Evolutionary conservation across 2,329 filamentous ascomycete genomes (phyloP).

Genomic region (Trichoderma arundinaceum): DNA sequence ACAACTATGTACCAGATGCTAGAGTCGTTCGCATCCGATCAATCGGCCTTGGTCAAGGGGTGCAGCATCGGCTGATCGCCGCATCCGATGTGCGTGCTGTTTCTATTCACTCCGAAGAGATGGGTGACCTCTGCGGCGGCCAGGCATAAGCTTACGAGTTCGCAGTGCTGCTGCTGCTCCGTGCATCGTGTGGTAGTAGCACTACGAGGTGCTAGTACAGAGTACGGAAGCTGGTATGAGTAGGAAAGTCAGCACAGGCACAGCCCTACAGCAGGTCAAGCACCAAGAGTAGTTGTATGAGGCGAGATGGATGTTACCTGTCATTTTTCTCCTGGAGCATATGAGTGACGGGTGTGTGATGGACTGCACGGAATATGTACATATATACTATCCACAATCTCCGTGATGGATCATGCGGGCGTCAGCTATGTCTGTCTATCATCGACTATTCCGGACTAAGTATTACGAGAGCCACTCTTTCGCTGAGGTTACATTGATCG

Average conservation of each 20-base stretch:
- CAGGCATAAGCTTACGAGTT: slow-evolving; percentile 19
- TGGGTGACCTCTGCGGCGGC: slow-evolving; percentile 11
- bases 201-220: not conserved
- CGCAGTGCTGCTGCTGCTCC: slow-evolving; percentile 13
- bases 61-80: slow-evolving; percentile 9
- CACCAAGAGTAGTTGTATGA: not conserved
- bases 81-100: not conserved
- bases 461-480: not conserved
- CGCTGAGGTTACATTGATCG: not conserved
- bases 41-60: not conserved
- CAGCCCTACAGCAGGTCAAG: slow-evolving; percentile 19
- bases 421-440: not conserved
- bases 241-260: slow-evolving; percentile 7
- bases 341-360: slow-evolving; percentile 16
- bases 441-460: not conserved
- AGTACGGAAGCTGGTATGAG: not conserved
- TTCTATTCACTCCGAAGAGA: not conserved
- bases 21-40: not conserved
- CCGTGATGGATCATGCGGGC: slow-evolving; percentile 3
- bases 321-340: not conserved
- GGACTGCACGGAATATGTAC: not conserved
- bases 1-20: not conserved
- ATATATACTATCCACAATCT: not conserved
- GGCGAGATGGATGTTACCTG: slow-evolving; percentile 16
- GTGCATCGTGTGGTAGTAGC: not conserved